Evolutionary conservation across 1,284 basidiomycete species (phyloP).

Genomic region (Mycosarcoma mackinlayi): DNA sequence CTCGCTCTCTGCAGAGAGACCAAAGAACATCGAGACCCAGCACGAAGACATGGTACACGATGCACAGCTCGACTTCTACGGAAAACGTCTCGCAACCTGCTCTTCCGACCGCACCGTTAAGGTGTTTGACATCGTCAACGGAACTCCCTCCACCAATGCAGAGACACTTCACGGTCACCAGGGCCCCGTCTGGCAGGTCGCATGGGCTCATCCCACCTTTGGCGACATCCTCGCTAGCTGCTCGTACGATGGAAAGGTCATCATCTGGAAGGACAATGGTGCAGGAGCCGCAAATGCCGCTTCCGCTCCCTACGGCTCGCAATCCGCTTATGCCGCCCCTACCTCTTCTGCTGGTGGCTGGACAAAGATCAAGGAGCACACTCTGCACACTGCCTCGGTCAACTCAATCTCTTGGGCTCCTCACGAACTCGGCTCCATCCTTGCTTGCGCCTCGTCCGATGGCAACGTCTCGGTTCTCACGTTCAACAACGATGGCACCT

Average conservation of each 20-base stretch:
- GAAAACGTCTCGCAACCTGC: constrained; percentile 93
- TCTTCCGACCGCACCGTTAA: constrained; percentile 95
- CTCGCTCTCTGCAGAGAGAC: constrained; percentile 46
- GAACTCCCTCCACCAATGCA: constrained; percentile 76
- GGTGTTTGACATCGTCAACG: constrained; percentile 93
- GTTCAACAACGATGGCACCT: constrained; percentile 98
- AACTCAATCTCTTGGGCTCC: constrained; percentile 99
- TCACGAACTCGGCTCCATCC: constrained; percentile 93
- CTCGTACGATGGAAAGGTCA: constrained; percentile 96
- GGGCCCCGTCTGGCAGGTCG: constrained; percentile 96
- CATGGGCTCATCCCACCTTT: constrained; percentile 95
- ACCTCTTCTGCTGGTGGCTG: constrained; percentile 71
- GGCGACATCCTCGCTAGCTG: constrained; percentile 95
- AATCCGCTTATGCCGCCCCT: constrained; percentile 36
- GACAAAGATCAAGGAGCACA: constrained; percentile 96
- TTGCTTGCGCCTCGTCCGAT: constrained; percentile 97
- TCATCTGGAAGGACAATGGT: constrained; percentile 91
- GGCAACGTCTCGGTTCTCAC: constrained; percentile 96
- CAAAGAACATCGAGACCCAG: constrained; percentile 64
- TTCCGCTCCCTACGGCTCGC: constrained; percentile 63
- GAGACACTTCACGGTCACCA: constrained; percentile 74
- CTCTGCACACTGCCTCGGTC: constrained; percentile 91
- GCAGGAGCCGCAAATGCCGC: constrained; percentile 71
- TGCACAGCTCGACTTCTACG: constrained; percentile 97
- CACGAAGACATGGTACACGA: constrained; percentile 76